These are phyloP conservation scores for Strobilomyces confusus DNA, from an alignment of 768 basidiomycete species.

Conservation along the genomic window DNA sequence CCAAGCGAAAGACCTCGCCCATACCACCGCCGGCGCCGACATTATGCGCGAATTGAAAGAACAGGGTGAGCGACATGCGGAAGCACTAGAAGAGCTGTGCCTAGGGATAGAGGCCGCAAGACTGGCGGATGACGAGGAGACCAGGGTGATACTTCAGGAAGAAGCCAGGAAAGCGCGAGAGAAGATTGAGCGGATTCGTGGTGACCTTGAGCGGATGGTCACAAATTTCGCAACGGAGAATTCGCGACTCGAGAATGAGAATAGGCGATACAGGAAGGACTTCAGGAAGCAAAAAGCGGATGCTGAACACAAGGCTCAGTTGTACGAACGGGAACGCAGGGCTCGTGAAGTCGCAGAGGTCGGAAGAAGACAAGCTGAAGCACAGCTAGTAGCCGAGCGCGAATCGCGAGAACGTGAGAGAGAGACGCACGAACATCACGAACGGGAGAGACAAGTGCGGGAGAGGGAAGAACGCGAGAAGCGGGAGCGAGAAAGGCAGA, in stretches of 20 bases:
- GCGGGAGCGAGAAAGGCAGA: not conserved
- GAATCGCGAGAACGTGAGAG: constrained; percentile 9
- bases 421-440: not conserved
- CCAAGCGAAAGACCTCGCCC: constrained; percentile 41
- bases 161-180: constrained; percentile 39
- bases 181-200: constrained; percentile 40
- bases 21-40: constrained; percentile 51
- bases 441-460: not conserved
- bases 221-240: constrained; percentile 36
- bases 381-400: constrained; percentile 17
- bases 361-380: constrained; percentile 13
- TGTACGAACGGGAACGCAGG: constrained; percentile 25
- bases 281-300: constrained; percentile 19
- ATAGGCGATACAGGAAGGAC: constrained; percentile 18
- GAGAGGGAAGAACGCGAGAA: not conserved
- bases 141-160: constrained; percentile 37
- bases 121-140: constrained; percentile 42
- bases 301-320: constrained; percentile 13
- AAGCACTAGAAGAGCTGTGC: constrained; percentile 43
- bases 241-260: constrained; percentile 26
- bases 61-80: constrained; percentile 39
- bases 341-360: constrained; percentile 24
- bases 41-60: constrained; percentile 46
- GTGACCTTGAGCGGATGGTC: constrained; percentile 37
- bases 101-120: constrained; percentile 44